Base-by-base conservation (phyloP, 106 monocot genomes). In the Gastrodia elata region DNA sequence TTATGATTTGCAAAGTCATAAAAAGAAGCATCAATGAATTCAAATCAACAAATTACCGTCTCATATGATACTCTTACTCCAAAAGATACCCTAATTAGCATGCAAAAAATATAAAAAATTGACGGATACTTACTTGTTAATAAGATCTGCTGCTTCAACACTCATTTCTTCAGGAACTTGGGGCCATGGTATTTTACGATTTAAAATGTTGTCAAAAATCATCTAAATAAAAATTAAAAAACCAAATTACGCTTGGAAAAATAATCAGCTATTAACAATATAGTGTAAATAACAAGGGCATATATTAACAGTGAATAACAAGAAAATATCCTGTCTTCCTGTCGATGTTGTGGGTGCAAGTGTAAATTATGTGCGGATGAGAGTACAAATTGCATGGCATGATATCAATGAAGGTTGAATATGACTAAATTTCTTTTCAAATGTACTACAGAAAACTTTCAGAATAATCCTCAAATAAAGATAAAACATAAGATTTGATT, bases 121-220 rank as follows among this genome's bases (percentile, higher is more conserved):
- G 6, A 1, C 40, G 24, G 69, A 22, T 61, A 69, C 69, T 79
- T 90, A 96, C 95, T 80, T 89, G 79, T 98, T 93, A 67, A 98
- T 98, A 34, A 98, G 72, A 85, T 98, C 87, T 28, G 77, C 73
- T 18, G 93, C 93, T 78, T 91, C 98, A 71, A 73, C 83, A 58
- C 98, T 93, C 88, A 98, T 98, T 74, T 98, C 98, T 75, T 89
- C 88, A 77, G 93, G 91, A 70, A 91, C 86, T 56, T 33, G 74
- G 15, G 93, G 98, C 98, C 98, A 98, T 68, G 91, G 98, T 75
- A 98, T 89, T 80, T 98, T 98, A 41, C 93, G 76, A 79, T 98
- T 98, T 68, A 98, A 76, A 78, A 98, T 98, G 71, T 98, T 98
- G 71, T 93, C 98, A 83, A 98, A 98, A 68, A 98, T 98, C 61